phyloP scores from a whole-genome alignment of 164 flowering plant genomes.

The Houttuynia cordata region DNA sequence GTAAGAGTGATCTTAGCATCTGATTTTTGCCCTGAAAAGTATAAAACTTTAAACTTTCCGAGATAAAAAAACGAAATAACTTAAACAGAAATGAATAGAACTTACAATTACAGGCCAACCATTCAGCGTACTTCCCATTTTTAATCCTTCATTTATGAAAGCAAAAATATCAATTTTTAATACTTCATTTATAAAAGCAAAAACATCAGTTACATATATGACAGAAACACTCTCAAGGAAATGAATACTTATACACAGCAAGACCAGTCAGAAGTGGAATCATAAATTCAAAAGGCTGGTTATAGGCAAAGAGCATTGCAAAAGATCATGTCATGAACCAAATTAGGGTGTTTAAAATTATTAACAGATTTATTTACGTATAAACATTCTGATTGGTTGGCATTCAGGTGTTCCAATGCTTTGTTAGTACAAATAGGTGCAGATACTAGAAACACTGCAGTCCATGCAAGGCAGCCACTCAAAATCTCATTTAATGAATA shows the following conservation, averaged over 20 bases:
- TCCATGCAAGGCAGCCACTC: no score
- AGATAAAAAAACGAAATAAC: background rate
- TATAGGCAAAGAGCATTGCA: background rate
- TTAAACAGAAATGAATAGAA: constrained; percentile 3
- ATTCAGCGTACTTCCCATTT: constrained; percentile 55
- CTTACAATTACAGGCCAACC: constrained; percentile 85
- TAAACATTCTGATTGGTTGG: background rate
- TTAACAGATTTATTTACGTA: background rate
- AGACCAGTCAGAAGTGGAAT: background rate
- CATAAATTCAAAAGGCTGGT: background rate
- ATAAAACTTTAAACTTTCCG: background rate
- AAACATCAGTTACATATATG: background rate
- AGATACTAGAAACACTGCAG: no score
- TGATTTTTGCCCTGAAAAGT: constrained; percentile 58
- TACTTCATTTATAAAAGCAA: no score
- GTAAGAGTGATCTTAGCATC: constrained; percentile 54
- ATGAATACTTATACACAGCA: background rate
- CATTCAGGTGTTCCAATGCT: no score
- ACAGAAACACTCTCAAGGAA: background rate
- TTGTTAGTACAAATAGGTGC: no score
- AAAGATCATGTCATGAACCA: background rate
- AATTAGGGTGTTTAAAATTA: background rate
- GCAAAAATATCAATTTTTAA: background rate
- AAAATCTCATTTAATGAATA: no score
- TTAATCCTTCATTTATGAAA: constrained; percentile 35